A percentile compares a stretch with the other conserved stretches of the same genome.
These are phyloP conservation scores for Conoideocrella luteorostrata DNA, from an alignment of 2,329 filamentous ascomycete species.

Conservation along the genomic window DNA sequence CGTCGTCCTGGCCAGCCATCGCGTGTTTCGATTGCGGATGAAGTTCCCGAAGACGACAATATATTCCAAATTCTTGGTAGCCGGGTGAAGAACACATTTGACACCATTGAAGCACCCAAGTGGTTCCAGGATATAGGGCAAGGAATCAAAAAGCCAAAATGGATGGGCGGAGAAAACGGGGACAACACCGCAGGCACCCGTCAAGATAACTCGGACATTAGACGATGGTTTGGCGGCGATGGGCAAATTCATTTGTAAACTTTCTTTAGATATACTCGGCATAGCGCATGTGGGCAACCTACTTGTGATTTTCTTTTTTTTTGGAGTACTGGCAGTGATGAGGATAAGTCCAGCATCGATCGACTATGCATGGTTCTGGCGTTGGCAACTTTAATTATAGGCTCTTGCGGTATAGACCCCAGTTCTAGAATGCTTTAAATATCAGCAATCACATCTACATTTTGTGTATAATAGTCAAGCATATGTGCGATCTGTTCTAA, in stretches of 20 bases:
- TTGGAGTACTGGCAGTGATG: no score
- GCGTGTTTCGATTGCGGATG: slow-evolving; percentile 23
- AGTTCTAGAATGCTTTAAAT: not conserved
- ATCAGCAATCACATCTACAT: no score
- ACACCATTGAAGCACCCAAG: slow-evolving; percentile 71
- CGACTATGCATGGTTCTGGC: slow-evolving; percentile 2
- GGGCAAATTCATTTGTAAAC: slow-evolving; percentile 15
- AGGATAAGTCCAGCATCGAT: no score
- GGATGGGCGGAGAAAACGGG: slow-evolving; percentile 62
- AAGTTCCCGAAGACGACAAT: slow-evolving; percentile 64
- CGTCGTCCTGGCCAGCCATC: slow-evolving; percentile 23
- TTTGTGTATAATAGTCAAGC: no score
- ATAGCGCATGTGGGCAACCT: not conserved
- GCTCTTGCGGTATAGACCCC: not conserved
- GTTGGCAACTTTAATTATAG: not conserved
- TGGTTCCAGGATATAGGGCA: slow-evolving; percentile 71
- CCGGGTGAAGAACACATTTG: slow-evolving; percentile 85
- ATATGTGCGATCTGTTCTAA: no score
- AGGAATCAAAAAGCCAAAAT: slow-evolving; percentile 69
- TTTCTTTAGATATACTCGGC: not conserved
- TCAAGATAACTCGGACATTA: slow-evolving; percentile 35
- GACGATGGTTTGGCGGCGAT: slow-evolving; percentile 52
- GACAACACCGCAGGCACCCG: slow-evolving; percentile 23
- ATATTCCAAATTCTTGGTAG: slow-evolving; percentile 81
- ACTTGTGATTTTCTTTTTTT: not conserved